Percentiles rank a stretch among this genome's conserved stretches.
These are phyloP conservation scores for Cystobasidiaceae sp. DNA, from an alignment of 1,284 basidiomycete species.

Conservation along the genomic window DNA sequence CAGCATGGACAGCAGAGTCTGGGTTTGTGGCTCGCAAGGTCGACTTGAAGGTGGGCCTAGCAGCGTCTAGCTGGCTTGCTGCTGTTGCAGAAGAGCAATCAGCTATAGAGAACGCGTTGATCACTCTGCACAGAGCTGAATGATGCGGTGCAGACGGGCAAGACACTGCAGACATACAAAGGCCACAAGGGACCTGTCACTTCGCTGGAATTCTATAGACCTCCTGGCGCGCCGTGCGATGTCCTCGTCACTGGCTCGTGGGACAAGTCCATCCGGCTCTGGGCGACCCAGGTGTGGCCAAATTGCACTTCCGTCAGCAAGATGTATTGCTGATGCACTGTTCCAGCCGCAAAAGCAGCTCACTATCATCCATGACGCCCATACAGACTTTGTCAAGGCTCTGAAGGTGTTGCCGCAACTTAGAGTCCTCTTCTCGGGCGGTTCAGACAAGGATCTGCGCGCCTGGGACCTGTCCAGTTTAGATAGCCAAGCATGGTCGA, in stretches of 20 bases:
- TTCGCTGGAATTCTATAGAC: conserved; percentile 59
- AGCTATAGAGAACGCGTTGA: conserved; percentile 32
- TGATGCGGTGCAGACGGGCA: conserved; percentile 59
- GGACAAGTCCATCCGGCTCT: conserved; percentile 83
- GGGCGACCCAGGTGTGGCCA: conserved; percentile 63
- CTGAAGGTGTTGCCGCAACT: conserved; percentile 63
- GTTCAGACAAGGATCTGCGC: conserved; percentile 83
- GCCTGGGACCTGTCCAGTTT: conserved; percentile 62
- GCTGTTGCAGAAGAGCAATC: neutral
- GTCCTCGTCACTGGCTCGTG: conserved; percentile 76
- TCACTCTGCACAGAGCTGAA: conserved; percentile 22
- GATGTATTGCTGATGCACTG: neutral
- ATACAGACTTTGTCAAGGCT: conserved; percentile 80
- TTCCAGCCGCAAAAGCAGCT: conserved; percentile 61
- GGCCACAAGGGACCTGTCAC: conserved; percentile 85
- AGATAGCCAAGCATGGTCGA: conserved; percentile 47
- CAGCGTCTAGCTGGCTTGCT: neutral
- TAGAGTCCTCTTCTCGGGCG: conserved; percentile 69
- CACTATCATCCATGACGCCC: conserved; percentile 63
- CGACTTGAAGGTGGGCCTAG: conserved; percentile 61
- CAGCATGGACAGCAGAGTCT: conserved; percentile 73
- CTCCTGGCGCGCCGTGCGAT: conserved; percentile 34
- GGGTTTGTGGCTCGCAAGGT: conserved; percentile 66
- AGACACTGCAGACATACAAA: conserved; percentile 63
- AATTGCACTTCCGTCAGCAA: neutral